phyloP scores from a whole-genome alignment of 2,329 filamentous ascomycete species.

The Cytospora leucostoma region DNA sequence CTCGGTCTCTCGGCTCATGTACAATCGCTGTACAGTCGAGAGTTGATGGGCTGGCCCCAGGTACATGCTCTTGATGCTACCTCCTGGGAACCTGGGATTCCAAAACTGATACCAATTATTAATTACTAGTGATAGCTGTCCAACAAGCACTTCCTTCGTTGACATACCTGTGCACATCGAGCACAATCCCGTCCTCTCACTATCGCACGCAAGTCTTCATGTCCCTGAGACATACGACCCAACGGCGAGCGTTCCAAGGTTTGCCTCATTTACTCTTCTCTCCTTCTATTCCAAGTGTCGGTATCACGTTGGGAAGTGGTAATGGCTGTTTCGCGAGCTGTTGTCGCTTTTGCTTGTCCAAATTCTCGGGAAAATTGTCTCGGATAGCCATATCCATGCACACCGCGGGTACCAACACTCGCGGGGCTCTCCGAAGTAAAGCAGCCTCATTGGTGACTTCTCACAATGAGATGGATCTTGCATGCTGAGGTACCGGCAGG shows the following conservation, averaged over 20 bases:
- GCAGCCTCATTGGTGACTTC: not conserved
- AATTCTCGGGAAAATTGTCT: not conserved
- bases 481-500: no score
- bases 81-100: no score
- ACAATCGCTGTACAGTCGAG: not conserved
- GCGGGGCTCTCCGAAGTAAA: not conserved
- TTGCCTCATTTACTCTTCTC: not conserved
- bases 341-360: slow-evolving; percentile 1
- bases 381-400: not conserved
- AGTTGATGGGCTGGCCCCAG: not conserved
- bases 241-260: not conserved
- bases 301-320: not conserved
- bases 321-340: not conserved
- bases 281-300: not conserved
- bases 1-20: not conserved
- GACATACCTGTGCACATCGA: not conserved
- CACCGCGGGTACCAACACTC: not conserved
- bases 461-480: not conserved
- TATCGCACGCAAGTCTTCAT: not conserved
- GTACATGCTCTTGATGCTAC: not conserved
- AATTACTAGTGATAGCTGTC: not conserved
- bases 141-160: not conserved
- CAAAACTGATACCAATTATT: not conserved
- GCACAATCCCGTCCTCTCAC: not conserved
- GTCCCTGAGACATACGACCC: not conserved